Conservation (phyloP, 1,284 basidiomycete species). For the Puccinia triticina region DNA sequence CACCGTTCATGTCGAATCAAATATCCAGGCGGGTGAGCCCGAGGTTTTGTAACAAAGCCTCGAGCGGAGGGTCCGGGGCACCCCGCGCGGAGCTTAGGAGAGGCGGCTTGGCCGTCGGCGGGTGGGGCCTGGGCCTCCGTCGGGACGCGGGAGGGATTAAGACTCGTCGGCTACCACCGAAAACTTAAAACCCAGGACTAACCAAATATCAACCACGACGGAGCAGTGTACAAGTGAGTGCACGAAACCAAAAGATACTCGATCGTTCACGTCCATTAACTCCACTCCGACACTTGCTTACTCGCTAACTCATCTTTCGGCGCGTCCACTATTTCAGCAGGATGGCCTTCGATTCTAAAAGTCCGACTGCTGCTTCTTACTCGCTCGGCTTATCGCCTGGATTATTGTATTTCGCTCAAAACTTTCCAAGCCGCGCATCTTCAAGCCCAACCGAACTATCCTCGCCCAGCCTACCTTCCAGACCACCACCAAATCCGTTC, state of each 20-base stretch:
- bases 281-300: neutral
- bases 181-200: no score
- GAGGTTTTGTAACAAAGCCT: no score
- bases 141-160: no score
- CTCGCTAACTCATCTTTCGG: neutral
- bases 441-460: constrained; percentile 9
- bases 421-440: neutral
- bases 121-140: no score
- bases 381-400: constrained; percentile 28
- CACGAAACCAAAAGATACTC: neutral
- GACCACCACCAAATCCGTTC: constrained; percentile 46
- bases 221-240: neutral
- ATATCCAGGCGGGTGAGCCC: no score
- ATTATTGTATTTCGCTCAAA: constrained; percentile 29
- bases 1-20: no score
- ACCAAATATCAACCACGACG: neutral
- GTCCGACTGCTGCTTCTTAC: neutral
- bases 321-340: neutral
- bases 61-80: no score
- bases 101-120: no score
- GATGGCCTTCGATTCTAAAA: constrained; percentile 2
- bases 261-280: no score
- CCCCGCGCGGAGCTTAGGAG: no score
- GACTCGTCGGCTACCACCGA: no score
- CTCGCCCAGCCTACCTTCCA: neutral